Conservation (phyloP, 352 stramenopile species). For the Globisporangium recalcitrans region DNA sequence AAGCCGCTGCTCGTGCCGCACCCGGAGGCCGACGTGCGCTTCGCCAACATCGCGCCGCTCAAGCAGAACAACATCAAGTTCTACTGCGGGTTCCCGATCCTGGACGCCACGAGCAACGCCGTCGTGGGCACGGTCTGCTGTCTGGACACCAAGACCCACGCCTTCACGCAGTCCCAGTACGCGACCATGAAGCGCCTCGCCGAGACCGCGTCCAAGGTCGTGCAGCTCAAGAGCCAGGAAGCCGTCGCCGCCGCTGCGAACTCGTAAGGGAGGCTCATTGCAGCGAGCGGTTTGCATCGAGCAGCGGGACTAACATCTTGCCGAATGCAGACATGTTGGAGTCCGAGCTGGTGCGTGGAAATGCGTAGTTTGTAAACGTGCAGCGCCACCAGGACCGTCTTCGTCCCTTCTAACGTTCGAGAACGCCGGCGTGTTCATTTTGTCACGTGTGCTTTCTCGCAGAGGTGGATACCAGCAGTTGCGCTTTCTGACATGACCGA, state of each 20-base stretch:
- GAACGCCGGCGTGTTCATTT: no score
- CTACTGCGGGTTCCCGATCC: conserved; percentile 36
- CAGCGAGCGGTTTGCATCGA: no score
- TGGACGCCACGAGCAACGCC: conserved; percentile 11
- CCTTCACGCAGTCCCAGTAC: conserved; percentile 27
- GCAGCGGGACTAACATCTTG: no score
- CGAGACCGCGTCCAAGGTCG: conserved; percentile 38
- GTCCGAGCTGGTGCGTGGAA: no score
- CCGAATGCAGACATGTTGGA: no score
- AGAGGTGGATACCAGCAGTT: no score
- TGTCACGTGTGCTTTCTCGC: no score
- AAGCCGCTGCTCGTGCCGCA: conserved; percentile 46
- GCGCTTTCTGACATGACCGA: no score
- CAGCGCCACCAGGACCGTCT: no score
- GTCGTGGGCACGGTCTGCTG: conserved; percentile 30
- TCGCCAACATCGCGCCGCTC: conserved; percentile 24
- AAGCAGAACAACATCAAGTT: conserved; percentile 26
- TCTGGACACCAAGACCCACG: conserved; percentile 36
- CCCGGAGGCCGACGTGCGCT: conserved; percentile 48
- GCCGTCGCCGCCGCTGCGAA: not conserved
- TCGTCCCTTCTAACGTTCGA: no score
- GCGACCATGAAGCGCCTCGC: conserved; percentile 24
- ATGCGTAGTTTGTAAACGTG: no score
- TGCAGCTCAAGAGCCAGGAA: conserved; percentile 15
- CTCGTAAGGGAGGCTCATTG: not conserved